Evolutionary conservation across 306 rosid genomes (phyloP).

Genomic region (Albizia julibrissin): DNA sequence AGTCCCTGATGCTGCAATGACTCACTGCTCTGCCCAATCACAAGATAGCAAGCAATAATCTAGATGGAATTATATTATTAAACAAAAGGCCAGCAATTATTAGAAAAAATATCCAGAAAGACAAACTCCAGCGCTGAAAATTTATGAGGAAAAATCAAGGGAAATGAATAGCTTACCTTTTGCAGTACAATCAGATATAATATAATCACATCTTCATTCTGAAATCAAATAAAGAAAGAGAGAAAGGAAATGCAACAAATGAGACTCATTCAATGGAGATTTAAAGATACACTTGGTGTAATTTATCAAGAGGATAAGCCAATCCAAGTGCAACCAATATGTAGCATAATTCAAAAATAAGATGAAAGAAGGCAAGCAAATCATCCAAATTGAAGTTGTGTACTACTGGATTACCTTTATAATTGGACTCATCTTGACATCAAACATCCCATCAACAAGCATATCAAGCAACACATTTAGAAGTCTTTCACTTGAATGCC

Average conservation of each 20-base stretch:
- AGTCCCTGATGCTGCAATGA: constrained; percentile 79
- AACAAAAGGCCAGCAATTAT: constrained; percentile 14
- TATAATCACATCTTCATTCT: constrained; percentile 92
- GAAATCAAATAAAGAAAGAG: constrained; percentile 35
- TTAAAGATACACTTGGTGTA: constrained; percentile 16
- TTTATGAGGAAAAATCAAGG: constrained; percentile 29
- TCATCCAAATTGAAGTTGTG: constrained; percentile 35
- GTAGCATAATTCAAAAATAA: constrained; percentile 24
- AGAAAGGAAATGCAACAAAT: constrained; percentile 30
- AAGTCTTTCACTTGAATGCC: constrained; percentile 76
- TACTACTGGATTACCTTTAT: constrained; percentile 70
- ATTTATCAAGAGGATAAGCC: constrained; percentile 23
- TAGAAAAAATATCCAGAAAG: constrained; percentile 16
- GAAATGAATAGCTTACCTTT: constrained; percentile 72
- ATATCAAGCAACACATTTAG: constrained; percentile 81
- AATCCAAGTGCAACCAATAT: constrained; percentile 15
- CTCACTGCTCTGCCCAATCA: constrained; percentile 99
- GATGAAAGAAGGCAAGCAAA: constrained; percentile 25
- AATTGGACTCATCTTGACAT: constrained; percentile 65
- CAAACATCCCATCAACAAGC: constrained; percentile 96
- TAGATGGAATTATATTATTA: constrained; percentile 39
- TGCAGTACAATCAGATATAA: constrained; percentile 77
- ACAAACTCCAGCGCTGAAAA: not conserved
- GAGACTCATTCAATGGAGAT: constrained; percentile 26
- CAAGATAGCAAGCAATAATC: constrained; percentile 54